phyloP scores from a whole-genome alignment of 176 grass and related monocot species.

The Oryza australiensis region DNA sequence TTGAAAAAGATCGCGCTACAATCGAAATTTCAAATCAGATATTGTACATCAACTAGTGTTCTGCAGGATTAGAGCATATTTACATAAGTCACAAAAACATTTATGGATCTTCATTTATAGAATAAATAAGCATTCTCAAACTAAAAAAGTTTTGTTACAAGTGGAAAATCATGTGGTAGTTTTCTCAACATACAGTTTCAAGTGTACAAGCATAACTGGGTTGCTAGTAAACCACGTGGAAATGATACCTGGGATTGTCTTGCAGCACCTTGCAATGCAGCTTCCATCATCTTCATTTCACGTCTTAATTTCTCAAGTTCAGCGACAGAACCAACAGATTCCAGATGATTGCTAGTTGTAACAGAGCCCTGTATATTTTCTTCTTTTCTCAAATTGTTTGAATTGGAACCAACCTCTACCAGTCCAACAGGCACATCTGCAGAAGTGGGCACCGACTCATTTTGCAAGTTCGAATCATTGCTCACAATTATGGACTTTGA shows the following conservation, averaged over 20 bases:
- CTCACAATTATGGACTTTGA: slow-evolving; percentile 35
- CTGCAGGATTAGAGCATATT: neutral
- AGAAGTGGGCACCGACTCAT: slow-evolving; percentile 30
- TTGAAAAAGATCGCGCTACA: neutral
- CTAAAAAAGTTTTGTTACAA: slow-evolving; percentile 19
- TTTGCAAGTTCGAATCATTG: slow-evolving; percentile 30
- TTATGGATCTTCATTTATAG: slow-evolving; percentile 25
- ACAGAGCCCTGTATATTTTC: slow-evolving; percentile 39
- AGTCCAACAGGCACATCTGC: slow-evolving; percentile 36
- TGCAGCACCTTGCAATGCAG: slow-evolving; percentile 98
- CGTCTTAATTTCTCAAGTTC: slow-evolving; percentile 80
- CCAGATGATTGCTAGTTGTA: slow-evolving; percentile 42
- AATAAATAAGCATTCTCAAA: slow-evolving; percentile 27
- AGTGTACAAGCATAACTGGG: slow-evolving; percentile 15
- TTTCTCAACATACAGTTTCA: slow-evolving; percentile 1
- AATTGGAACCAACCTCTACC: slow-evolving; percentile 37
- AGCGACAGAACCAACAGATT: slow-evolving; percentile 37
- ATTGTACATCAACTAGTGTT: neutral
- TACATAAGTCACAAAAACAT: neutral
- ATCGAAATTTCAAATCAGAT: slow-evolving; percentile 14
- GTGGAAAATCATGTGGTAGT: slow-evolving; percentile 27
- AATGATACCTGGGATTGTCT: slow-evolving; percentile 95
- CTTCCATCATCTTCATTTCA: slow-evolving; percentile 99
- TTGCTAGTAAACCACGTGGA: slow-evolving; percentile 3
- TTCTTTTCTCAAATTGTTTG: slow-evolving; percentile 44